These are phyloP conservation scores for Dothistroma septosporum DNA, from an alignment of 2,329 filamentous ascomycete genomes.

Conservation along the genomic window DNA sequence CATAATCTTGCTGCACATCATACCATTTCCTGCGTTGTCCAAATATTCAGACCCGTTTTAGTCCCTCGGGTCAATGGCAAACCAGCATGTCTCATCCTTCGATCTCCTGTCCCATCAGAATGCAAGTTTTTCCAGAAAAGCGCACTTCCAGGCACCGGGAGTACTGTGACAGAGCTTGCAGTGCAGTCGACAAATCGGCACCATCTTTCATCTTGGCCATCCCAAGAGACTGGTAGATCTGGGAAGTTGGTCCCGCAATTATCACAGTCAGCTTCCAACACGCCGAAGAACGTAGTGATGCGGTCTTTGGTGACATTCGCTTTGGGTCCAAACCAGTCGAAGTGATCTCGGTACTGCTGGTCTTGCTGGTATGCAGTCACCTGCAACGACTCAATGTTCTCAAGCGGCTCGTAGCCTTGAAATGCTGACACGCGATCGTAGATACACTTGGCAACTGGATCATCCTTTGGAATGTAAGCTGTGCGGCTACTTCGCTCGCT, in stretches of 20 bases:
- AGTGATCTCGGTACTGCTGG: not conserved
- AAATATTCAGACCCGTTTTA: conserved; percentile 3
- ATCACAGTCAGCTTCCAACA: not conserved
- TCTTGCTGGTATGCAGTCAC: not conserved
- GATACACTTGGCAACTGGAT: not conserved
- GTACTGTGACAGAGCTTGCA: not conserved
- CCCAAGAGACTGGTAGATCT: not conserved
- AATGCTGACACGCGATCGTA: not conserved
- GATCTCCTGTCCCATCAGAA: not conserved
- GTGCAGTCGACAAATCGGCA: conserved; percentile 1
- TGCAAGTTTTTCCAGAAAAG: not conserved
- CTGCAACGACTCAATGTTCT: not conserved
- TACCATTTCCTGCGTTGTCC: not conserved
- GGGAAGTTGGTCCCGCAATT: conserved; percentile 2
- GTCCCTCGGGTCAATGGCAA: not conserved
- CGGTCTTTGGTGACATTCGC: not conserved
- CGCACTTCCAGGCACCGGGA: not conserved
- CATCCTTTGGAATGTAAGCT: not conserved
- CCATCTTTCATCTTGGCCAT: not conserved
- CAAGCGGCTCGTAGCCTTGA: not conserved
- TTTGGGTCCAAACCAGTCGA: not conserved
- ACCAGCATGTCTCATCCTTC: conserved; percentile 1
- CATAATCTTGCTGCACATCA: no score
- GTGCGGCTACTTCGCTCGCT: not conserved
- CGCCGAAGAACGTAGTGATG: conserved; percentile 2